phyloP scores from a whole-genome alignment of 1,284 basidiomycete genomes.

The Cutaneotrichosporon dermatis region DNA sequence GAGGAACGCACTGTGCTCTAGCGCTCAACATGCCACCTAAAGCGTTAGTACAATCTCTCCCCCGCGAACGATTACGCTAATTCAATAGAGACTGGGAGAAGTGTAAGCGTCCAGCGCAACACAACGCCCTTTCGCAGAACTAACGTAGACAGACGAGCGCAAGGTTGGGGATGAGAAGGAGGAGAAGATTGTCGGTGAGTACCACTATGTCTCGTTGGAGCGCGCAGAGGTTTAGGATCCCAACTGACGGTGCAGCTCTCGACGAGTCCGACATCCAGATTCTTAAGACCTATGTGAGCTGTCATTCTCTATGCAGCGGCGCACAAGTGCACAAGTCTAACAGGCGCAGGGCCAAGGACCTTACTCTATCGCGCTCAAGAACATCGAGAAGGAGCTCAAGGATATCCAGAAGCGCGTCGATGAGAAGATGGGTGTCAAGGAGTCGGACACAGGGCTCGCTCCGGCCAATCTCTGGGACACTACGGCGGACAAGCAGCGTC shows the following conservation, averaged over 20 bases:
- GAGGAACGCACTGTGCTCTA: not conserved
- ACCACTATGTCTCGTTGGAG: not conserved
- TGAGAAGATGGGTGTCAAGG: slow-evolving; percentile 97
- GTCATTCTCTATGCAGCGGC: no score
- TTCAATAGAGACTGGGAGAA: slow-evolving; percentile 86
- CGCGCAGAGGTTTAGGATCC: no score
- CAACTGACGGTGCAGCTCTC: slow-evolving; percentile 58
- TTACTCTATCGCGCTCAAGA: slow-evolving; percentile 83
- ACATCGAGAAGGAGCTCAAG: slow-evolving; percentile 87
- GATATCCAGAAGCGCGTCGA: slow-evolving; percentile 96
- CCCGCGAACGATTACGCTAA: not conserved
- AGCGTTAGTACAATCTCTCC: not conserved
- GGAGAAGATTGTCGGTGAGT: slow-evolving; percentile 84
- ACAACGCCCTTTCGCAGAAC: not conserved
- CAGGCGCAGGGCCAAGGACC: slow-evolving; percentile 85
- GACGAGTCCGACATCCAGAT: slow-evolving; percentile 99
- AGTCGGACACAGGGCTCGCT: slow-evolving; percentile 95
- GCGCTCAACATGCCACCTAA: slow-evolving; percentile 1
- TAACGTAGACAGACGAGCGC: slow-evolving; percentile 60
- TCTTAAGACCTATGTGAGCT: slow-evolving; percentile 83
- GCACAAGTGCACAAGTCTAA: not conserved
- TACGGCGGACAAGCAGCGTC: slow-evolving; percentile 70
- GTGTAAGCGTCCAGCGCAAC: slow-evolving; percentile 56
- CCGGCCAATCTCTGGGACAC: slow-evolving; percentile 96
- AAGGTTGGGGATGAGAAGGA: slow-evolving; percentile 74